Evolutionary conservation across 257 asterid genomes (phyloP), one percentile per base, ranked within the genome.

Genomic region (Rehmannia glutinosa): DNA sequence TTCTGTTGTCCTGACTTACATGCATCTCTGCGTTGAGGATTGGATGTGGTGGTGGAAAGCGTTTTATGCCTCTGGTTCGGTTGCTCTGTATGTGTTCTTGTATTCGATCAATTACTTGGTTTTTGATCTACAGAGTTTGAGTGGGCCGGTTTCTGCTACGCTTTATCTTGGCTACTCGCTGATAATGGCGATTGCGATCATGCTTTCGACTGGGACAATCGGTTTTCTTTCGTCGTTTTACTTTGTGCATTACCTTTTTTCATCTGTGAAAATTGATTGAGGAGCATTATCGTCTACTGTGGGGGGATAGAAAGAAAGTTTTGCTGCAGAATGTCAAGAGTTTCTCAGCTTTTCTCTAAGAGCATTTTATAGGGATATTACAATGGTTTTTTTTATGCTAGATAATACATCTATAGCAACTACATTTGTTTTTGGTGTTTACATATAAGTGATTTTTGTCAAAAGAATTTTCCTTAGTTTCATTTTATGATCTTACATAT

Each of bases 21-120:
- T 87, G 97, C 95, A 90, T 78, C 83, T 89, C 8, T 90, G 93
- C 33, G 92, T 85, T 15, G 97, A 89, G 84, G 97, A 87, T 23
- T 87, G 95, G 91, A 82, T 75, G 90, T 89, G 95, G 97, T 90
- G 97, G 97, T 90, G 97, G 97, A 90, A 90, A 76, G 87, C 97
- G 7, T 85, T 87, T 77, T 87, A 71, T 8, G 87, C 97, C 21
- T 84, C 95, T 0, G 92, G 95, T 23, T 90, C 95, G 21, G 97
- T 90, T 55, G 85, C 91, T 3, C 50, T 87, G 3, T 90, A 87
- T 43, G 88, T 90, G 35, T 87, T 87, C 80, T 57, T 87, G 60
- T 89, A 87, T 75, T 89, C 95, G 43, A 75, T 89, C 75, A 85
- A 89, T 50, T 90, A 90, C 74, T 75, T 90, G 61, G 84, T 85